Evolutionary conservation across 768 basidiomycete species (phyloP).

Genomic region (Leucocoprinus leucothites): DNA sequence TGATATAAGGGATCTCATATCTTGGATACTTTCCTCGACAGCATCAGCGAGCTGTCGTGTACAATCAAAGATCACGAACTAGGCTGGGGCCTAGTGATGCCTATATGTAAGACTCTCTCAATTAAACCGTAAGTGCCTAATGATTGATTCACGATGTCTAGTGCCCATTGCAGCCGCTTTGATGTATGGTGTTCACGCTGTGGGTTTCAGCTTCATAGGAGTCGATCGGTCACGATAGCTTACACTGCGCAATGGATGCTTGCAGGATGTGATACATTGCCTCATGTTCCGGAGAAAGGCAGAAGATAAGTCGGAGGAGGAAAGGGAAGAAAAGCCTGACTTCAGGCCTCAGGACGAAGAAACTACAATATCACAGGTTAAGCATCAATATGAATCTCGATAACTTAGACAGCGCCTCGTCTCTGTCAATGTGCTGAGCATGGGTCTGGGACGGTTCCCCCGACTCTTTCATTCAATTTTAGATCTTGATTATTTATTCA

Average conservation of each 20-base stretch:
- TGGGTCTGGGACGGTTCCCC: no score
- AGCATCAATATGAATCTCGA: no score
- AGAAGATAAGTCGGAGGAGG: neutral
- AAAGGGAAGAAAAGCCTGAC: no score
- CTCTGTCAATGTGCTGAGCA: no score
- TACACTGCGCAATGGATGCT: neutral
- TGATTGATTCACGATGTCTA: neutral
- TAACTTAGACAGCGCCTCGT: no score
- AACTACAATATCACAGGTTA: no score
- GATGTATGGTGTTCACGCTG: conserved; percentile 4
- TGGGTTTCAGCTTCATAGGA: neutral
- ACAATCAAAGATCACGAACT: neutral
- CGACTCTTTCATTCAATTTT: no score
- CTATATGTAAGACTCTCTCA: neutral
- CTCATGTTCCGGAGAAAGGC: conserved; percentile 2
- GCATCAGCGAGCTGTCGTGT: neutral
- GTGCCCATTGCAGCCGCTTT: conserved; percentile 8
- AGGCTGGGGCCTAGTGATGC: conserved; percentile 2
- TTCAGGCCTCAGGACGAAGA: no score
- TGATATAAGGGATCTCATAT: neutral
- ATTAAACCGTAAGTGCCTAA: neutral
- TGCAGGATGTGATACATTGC: neutral
- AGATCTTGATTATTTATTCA: no score
- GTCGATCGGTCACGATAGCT: no score
- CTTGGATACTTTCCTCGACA: neutral